Base-by-base conservation (phyloP, 805 yeast genomes). In the Teunomyces kruisii region DNA sequence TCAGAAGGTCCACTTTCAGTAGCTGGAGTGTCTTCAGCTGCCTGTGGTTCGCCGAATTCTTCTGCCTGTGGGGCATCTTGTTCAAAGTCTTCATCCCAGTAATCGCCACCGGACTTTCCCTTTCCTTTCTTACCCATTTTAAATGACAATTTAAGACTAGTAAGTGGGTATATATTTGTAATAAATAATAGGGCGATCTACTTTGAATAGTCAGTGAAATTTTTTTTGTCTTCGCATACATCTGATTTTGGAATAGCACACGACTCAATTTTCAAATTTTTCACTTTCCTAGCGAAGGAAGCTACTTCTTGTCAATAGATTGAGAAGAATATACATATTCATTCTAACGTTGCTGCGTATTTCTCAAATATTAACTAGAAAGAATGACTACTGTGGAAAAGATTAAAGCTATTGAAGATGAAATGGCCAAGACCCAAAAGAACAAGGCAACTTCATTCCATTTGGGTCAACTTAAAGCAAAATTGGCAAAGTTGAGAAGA, bases 371-470 rank as follows among this genome's bases (percentile, higher is more conserved):
- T 16, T 12, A 17, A 22, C n/a, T 12, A 26, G 30, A 8, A 52
- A 55, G 41, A 27, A 70, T 71, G 75, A 74, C 78, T 13, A 72
- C 78, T 5, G 79, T 72, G 26, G 78, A 74, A 53, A 78, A 86
- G 64, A 86, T 86, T 62, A 84, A 86, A 72, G 84, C 85, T 72
- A 87, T 91, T 75, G 97, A 92, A 70, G 94, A 86, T 70, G 99
- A 92, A 77, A 92, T 92, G 99, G 91, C 97, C 72, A 79, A 79
- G 59, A 94, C 99, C 60, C 99, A 94, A 65, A 94, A 92, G 73
- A 94, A 94, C 73, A 94, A 94, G 82, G 96, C 95, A 62, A 94
- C 99, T 3, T 88, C 94, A 54, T 92, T 87, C 73, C 99, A 94
- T 76, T 74, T 94, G 77, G 99, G 99, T 61, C 96, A 90, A 72